Conservation (phyloP, 441 rosid genomes). For the Eruca vesicaria region DNA sequence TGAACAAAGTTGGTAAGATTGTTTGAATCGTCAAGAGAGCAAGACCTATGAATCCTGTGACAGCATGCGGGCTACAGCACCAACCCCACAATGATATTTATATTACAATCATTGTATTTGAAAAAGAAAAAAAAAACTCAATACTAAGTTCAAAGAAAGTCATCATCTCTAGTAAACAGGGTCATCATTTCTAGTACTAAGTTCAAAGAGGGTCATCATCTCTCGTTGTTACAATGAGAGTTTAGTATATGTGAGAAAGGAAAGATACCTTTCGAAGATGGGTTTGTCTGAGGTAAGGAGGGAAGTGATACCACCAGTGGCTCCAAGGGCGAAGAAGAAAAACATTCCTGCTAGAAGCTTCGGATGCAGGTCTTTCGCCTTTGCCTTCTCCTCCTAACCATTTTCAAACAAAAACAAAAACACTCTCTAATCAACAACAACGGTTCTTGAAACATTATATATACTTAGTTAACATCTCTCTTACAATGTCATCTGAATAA, state of each 20-base stretch:
- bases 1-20: constrained; percentile 66
- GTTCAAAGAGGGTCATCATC: not conserved
- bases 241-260: not conserved
- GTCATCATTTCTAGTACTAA: too few relatives aligned
- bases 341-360: constrained; percentile 91
- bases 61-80: constrained; percentile 84
- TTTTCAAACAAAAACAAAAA: not conserved
- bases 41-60: constrained; percentile 76
- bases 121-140: not conserved
- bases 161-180: not conserved
- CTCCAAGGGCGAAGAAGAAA: constrained; percentile 90
- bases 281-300: constrained; percentile 84
- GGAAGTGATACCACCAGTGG: constrained; percentile 87
- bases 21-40: constrained; percentile 72
- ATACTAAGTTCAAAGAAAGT: not conserved
- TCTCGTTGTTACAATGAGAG: not conserved
- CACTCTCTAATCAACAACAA: not conserved
- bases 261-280: constrained; percentile 67
- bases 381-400: constrained; percentile 82
- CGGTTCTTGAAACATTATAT: not conserved
- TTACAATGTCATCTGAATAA: constrained; percentile 72
- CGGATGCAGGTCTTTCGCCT: constrained; percentile 87
- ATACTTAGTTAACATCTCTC: not conserved
- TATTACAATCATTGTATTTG: not conserved
- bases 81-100: not conserved